Conservation (phyloP, 2,329 filamentous ascomycete genomes). For the Penicillium occitanis region DNA sequence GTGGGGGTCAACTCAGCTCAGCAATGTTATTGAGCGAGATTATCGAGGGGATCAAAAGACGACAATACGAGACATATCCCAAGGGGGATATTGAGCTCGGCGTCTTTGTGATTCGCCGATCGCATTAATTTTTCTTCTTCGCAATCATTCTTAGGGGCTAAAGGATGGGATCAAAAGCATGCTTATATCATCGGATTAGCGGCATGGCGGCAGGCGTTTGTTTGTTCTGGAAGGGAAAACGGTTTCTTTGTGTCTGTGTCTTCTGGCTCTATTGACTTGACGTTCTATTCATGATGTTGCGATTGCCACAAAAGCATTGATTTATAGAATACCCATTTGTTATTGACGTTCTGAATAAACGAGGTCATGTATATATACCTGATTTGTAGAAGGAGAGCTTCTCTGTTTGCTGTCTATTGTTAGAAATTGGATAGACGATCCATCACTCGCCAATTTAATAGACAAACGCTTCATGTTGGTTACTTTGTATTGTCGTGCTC, state of each 20-base stretch:
- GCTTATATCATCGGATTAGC: constrained; percentile 14
- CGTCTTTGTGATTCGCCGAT: constrained; percentile 51
- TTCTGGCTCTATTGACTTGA: constrained; percentile 23
- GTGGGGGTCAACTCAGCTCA: constrained; percentile 45
- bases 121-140: constrained; percentile 28
- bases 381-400: not conserved
- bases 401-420: not conserved
- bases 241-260: constrained; percentile 22
- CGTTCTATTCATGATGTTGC: constrained; percentile 14
- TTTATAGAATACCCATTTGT: constrained; percentile 22
- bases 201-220: constrained; percentile 21
- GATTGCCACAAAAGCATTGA: constrained; percentile 22
- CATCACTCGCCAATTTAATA: not conserved
- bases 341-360: constrained; percentile 10
- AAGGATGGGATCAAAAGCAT: not conserved
- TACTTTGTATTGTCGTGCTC: not conserved
- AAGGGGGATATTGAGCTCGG: constrained; percentile 48
- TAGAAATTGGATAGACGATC: not conserved
- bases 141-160: not conserved
- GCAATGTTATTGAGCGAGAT: constrained; percentile 60
- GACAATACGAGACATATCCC: constrained; percentile 48
- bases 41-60: constrained; percentile 57
- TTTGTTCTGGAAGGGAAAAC: constrained; percentile 23
- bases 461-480: not conserved
- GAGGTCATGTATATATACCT: not conserved